A percentile compares a stretch with the other conserved stretches of the same genome.
phyloP scores from a whole-genome alignment of 345 rosid species.

The Carallia pectinifolia region DNA sequence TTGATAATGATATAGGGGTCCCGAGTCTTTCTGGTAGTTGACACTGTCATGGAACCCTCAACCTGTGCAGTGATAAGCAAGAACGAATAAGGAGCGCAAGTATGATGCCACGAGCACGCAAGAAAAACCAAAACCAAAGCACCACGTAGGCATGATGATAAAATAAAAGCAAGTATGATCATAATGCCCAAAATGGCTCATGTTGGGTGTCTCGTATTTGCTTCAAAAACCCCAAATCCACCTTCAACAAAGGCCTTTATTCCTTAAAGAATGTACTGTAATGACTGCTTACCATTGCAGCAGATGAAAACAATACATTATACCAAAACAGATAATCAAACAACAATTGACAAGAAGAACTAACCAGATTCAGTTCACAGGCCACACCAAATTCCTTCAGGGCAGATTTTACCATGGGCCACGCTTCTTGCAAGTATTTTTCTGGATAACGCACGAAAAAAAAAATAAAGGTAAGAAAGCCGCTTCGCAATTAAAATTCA shows the following conservation, averaged over 20 bases:
- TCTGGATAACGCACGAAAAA: constrained; percentile 32
- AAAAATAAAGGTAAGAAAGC: neutral
- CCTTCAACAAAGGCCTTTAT: no score
- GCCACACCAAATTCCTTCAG: constrained; percentile 66
- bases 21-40: constrained; percentile 80
- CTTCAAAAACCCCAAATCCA: no score
- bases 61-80: constrained; percentile 41
- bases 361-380: constrained; percentile 75
- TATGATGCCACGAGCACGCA: no score
- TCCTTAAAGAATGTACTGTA: no score
- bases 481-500: no score
- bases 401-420: constrained; percentile 82
- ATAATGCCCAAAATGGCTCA: no score
- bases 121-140: no score
- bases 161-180: neutral
- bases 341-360: constrained; percentile 1
- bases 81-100: no score
- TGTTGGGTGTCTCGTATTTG: no score
- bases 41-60: constrained; percentile 92
- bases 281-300: no score
- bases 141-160: neutral
- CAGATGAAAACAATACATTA: no score
- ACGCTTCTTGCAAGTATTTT: constrained; percentile 78
- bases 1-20: constrained; percentile 82
- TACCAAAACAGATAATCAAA: no score